Conservation (phyloP, 352 stramenopile species). For the Globisporangium yorkense region DNA sequence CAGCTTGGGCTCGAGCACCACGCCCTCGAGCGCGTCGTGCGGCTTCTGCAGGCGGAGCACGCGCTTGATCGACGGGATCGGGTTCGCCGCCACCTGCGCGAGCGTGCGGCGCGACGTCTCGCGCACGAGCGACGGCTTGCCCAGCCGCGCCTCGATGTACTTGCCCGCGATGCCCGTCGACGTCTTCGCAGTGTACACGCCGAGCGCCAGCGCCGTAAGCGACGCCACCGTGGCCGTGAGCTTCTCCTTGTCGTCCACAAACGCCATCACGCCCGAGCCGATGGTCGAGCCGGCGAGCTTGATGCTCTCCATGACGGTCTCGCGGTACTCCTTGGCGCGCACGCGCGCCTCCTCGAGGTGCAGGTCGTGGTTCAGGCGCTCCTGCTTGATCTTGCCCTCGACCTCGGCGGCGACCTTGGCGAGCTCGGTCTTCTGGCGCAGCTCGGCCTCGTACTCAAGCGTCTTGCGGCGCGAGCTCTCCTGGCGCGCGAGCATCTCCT, state of each 20-base stretch:
- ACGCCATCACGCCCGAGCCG: constrained; percentile 90
- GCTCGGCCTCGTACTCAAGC: constrained; percentile 95
- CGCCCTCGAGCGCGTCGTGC: constrained; percentile 92
- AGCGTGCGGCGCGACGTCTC: constrained; percentile 92
- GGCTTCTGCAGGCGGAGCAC: constrained; percentile 85
- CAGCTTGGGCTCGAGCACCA: constrained; percentile 93
- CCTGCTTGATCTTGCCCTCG: constrained; percentile 93
- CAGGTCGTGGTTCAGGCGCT: constrained; percentile 98
- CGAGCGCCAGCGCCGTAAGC: constrained; percentile 91
- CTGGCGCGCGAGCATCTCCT: constrained; percentile 95
- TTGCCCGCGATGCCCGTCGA: constrained; percentile 91
- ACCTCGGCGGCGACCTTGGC: constrained; percentile 95
- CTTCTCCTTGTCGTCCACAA: constrained; percentile 94
- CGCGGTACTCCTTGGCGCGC: constrained; percentile 86
- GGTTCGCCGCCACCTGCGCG: constrained; percentile 77
- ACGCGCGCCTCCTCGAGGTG: constrained; percentile 94
- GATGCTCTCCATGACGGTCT: constrained; percentile 96
- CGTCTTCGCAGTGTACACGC: constrained; percentile 95
- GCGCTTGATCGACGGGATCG: constrained; percentile 85
- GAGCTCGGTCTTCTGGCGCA: constrained; percentile 93
- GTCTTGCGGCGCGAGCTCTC: constrained; percentile 96
- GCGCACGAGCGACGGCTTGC: constrained; percentile 96
- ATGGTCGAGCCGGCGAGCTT: constrained; percentile 92
- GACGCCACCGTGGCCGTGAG: constrained; percentile 94
- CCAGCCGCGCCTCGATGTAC: constrained; percentile 95